These are phyloP conservation scores for Ganoderma lucidum DNA, from an alignment of 1,284 basidiomycete species.

Conservation along the genomic window DNA sequence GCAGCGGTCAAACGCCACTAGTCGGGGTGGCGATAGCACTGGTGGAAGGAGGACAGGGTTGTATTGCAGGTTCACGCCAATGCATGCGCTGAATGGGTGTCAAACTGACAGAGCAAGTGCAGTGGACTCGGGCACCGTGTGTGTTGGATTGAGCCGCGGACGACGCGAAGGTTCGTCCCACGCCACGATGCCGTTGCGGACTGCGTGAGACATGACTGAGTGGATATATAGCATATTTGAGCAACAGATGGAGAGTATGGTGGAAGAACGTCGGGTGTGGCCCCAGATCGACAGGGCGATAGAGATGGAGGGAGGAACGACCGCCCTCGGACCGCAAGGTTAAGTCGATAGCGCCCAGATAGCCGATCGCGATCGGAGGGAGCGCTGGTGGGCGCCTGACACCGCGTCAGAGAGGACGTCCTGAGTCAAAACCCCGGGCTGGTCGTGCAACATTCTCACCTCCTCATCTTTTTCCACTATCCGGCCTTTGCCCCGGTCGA, in stretches of 20 bases:
- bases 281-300: neutral
- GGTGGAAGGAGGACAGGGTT: neutral
- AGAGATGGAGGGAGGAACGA: neutral
- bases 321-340: neutral
- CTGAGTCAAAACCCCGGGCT: slow-evolving; percentile 30
- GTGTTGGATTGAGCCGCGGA: neutral
- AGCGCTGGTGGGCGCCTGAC: slow-evolving; percentile 9
- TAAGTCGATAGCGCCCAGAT: neutral
- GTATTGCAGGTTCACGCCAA: neutral
- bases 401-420: slow-evolving; percentile 5
- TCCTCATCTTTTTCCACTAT: slow-evolving; percentile 12
- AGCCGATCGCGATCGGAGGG: slow-evolving; percentile 14
- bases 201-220: neutral
- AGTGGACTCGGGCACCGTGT: slow-evolving; percentile 1
- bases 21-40: neutral
- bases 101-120: slow-evolving; percentile 6
- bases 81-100: slow-evolving; percentile 3
- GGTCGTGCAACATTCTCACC: slow-evolving; percentile 19
- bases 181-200: neutral
- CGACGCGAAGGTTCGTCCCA: neutral
- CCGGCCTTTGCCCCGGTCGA: slow-evolving; percentile 14
- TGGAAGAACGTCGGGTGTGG: neutral
- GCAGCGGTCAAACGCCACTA: neutral
- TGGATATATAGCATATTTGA: neutral
- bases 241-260: neutral